Evolutionary conservation across 225 moss, liverwort and hornwort species (phyloP), one percentile per base, ranked within the genome.

Genomic region (Sphagnum contortum): DNA sequence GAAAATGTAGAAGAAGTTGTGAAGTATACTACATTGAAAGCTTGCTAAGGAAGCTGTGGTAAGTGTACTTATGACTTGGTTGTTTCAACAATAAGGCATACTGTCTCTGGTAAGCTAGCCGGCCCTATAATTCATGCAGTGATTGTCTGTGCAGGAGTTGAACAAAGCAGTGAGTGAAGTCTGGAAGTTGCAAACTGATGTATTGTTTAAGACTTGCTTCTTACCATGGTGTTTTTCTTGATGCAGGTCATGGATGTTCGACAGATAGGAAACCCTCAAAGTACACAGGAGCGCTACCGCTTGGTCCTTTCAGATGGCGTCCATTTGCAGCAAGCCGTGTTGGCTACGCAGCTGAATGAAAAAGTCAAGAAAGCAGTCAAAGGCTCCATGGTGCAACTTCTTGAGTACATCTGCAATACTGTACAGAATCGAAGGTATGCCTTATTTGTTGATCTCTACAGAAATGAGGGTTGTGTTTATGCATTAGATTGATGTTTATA

Each of bases 281-380:
- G 83, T 60, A 80, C 87, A 48, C 81, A 81, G 62, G 90, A 98
- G 79, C 77, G 98, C 57, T 98, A 83, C 49, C 89, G 98, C 50
- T 69, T 98, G 63, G 91, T 98, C 61, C 76, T 98, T 44, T 98
- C 98, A 4, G 93, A 93, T 52, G 90, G 89, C 12, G 73, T 79
- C 44, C 77, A 91, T 64, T 75, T 91, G 61, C 98, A 98, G 76
- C 98, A 93, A 88, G 98, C 98, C 50, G 93, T 98, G 98, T 73
- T 98, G 59, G 98, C 98, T 48, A 98, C 93, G 46, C 98, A 98
- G 72, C 73, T 98, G n/a, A 93, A 93, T 88, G 79, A 85, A 73
- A 52, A 85, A 81, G 60, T 59, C 76, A 61, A 81, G 87, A 45
- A 72, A 61, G 92, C 92, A 86, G 88, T 91, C 44, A 98, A 79